These are phyloP conservation scores for Eustoma russellianum DNA, from an alignment of 257 asterid species.

Conservation along the genomic window DNA sequence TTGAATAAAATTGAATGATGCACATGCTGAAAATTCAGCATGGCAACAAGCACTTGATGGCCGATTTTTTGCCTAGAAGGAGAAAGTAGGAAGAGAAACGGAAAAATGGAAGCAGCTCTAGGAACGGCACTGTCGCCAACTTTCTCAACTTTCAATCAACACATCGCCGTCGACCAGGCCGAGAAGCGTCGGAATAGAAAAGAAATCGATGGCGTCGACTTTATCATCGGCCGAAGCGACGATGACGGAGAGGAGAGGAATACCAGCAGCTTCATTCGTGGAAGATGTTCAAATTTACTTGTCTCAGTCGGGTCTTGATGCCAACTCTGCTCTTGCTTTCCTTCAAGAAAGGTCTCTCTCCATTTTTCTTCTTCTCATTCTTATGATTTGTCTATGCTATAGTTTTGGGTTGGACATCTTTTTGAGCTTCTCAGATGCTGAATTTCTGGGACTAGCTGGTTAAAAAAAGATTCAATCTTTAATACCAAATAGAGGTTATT, in stretches of 20 bases:
- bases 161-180: background rate
- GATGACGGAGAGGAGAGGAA: slow-evolving; percentile 67
- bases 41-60: too few relatives aligned
- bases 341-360: slow-evolving; percentile 71
- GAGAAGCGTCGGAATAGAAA: background rate
- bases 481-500: background rate
- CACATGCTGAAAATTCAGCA: too few relatives aligned
- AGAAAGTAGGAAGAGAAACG: too few relatives aligned
- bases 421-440: too few relatives aligned
- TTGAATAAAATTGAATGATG: too few relatives aligned
- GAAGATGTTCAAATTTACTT: slow-evolving; percentile 85
- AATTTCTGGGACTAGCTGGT: too few relatives aligned
- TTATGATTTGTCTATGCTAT: background rate
- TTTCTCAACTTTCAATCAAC: background rate
- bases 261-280: slow-evolving; percentile 85
- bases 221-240: slow-evolving; percentile 11
- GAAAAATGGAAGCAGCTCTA: too few relatives aligned
- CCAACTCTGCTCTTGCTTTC: slow-evolving; percentile 75
- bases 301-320: slow-evolving; percentile 60
- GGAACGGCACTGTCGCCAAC: background rate
- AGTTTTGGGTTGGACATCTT: background rate
- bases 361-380: background rate
- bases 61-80: too few relatives aligned
- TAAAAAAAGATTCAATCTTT: background rate
- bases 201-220: slow-evolving; percentile 22